These are phyloP conservation scores for Penicillium decumbens DNA, from an alignment of 2,329 filamentous ascomycete genomes.

Conservation along the genomic window DNA sequence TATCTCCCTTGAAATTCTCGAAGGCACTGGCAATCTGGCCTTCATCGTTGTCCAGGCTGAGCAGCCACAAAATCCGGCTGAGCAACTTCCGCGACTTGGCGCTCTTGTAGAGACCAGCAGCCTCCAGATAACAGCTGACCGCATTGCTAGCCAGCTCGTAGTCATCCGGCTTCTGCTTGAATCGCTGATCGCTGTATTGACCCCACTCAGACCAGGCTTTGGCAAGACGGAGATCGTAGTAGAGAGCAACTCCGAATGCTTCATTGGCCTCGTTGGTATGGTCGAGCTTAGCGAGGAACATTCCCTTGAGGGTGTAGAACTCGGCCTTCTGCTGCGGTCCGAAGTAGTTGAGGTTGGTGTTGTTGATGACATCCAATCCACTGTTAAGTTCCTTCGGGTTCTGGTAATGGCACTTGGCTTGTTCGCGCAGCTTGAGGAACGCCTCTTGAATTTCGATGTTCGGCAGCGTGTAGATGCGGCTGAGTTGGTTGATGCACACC, in stretches of 20 bases:
- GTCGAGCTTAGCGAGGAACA: conserved; percentile 93
- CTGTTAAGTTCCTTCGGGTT: conserved; percentile 87
- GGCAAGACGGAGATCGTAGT: conserved; percentile 89
- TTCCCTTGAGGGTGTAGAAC: conserved; percentile 98
- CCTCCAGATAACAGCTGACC: conserved; percentile 92
- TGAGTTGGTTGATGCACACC: conserved; percentile 94
- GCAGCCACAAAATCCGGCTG: conserved; percentile 87
- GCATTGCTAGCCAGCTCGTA: conserved; percentile 83
- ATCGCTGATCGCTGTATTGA: conserved; percentile 93
- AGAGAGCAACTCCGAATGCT: conserved; percentile 89
- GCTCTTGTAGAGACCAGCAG: conserved; percentile 93
- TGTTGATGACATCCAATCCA: conserved; percentile 97
- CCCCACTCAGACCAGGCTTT: conserved; percentile 99
- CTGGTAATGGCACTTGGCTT: conserved; percentile 98
- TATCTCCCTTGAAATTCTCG: conserved; percentile 95
- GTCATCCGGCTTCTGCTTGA: conserved; percentile 82
- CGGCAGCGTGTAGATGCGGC: conserved; percentile 94
- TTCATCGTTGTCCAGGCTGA: conserved; percentile 86
- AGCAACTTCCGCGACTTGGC: conserved; percentile 92
- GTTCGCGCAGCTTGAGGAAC: conserved; percentile 95
- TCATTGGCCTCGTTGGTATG: conserved; percentile 89
- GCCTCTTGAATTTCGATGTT: conserved; percentile 99
- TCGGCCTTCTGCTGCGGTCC: conserved; percentile 93
- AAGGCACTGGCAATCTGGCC: conserved; percentile 80
- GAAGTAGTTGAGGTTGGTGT: conserved; percentile 98